Evolutionary conservation across 2,329 filamentous ascomycete species (phyloP).

Genomic region (Fusarium temperatum): DNA sequence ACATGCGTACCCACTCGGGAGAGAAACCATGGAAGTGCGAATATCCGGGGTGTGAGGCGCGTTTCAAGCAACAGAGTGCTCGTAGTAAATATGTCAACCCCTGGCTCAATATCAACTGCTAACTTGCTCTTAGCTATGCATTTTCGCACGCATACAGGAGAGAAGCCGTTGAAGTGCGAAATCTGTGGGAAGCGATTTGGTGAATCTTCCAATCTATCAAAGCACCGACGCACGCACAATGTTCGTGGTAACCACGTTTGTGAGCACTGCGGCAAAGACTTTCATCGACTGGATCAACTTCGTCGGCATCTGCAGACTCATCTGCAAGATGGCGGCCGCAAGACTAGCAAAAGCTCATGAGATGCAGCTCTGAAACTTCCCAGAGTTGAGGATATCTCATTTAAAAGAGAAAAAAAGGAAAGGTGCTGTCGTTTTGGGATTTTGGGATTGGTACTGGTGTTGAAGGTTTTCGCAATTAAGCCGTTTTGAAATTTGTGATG

Average conservation of each 20-base stretch:
- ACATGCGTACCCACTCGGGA: conserved; percentile 72
- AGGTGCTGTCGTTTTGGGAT: not conserved
- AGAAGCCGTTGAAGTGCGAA: conserved; percentile 68
- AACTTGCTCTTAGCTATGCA: conserved; percentile 65
- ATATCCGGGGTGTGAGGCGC: conserved; percentile 59
- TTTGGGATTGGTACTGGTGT: conserved; percentile 20
- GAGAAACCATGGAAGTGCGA: conserved; percentile 70
- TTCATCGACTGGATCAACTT: conserved; percentile 68
- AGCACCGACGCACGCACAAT: conserved; percentile 70
- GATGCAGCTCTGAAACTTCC: not conserved
- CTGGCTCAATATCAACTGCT: conserved; percentile 10
- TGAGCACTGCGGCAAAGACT: conserved; percentile 63
- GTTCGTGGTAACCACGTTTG: conserved; percentile 62
- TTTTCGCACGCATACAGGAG: conserved; percentile 70
- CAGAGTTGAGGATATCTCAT: not conserved
- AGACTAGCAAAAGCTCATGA: conserved; percentile 30
- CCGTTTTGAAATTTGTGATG: conserved; percentile 1
- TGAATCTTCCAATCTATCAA: conserved; percentile 73
- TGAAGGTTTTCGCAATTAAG: conserved; percentile 10
- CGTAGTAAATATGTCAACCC: conserved; percentile 59
- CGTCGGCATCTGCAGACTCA: conserved; percentile 60
- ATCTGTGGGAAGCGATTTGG: conserved; percentile 68
- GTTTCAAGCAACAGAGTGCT: conserved; percentile 74
- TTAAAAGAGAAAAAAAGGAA: not conserved
- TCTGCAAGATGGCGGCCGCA: conserved; percentile 33